Base-by-base conservation (phyloP, 1,284 basidiomycete genomes). In the Athelia psychrophila region DNA sequence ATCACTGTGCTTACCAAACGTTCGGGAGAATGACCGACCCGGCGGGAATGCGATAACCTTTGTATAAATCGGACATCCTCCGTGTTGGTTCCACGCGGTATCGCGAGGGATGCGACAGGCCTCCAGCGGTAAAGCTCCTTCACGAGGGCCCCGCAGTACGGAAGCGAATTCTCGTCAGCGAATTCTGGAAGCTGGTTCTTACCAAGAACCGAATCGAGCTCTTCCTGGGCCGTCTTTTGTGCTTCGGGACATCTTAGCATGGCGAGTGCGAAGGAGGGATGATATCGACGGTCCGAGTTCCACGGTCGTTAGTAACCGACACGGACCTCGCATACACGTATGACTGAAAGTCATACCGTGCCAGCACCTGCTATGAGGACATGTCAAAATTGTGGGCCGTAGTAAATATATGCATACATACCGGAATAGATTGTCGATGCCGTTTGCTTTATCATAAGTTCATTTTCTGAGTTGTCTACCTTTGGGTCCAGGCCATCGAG, bases 51-150 rank as follows among this genome's bases (percentile, higher is more conserved):
- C 27, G 27, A 5, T 6, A 6, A 13, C 27, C 27, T 13, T 30
- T 5, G 27, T 30, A 30, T 13, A n/a, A n/a, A n/a, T n/a, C n/a
- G n/a, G n/a, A 30, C 27, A 30, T 30, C 27, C 13, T 30, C 27
- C 27, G 27, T 30, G 13, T 30, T 13, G 13, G 27, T 30, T 67
- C 50, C 18, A 47, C 30, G 48, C 20, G 27, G 38, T 16, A 30
- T 53, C 60, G 65, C 58, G 1, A 65, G 52, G 12, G 61, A 60
- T 3, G 53, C 45, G 2, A 54, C 54, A 33, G 52, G 56, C 2
- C 56, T 53, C 61, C 67, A 71, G 32, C 69, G 46, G n/a, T 69
- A 48, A 1, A 62, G 57, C 55, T 74, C 72, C 38, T 63, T 54
- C 2, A 69, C 53, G 5, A 67, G 48, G 0, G 68, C 67, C 19